phyloP scores from a whole-genome alignment of 2,329 filamentous ascomycete species.

The Dothideomycetes sp. region DNA sequence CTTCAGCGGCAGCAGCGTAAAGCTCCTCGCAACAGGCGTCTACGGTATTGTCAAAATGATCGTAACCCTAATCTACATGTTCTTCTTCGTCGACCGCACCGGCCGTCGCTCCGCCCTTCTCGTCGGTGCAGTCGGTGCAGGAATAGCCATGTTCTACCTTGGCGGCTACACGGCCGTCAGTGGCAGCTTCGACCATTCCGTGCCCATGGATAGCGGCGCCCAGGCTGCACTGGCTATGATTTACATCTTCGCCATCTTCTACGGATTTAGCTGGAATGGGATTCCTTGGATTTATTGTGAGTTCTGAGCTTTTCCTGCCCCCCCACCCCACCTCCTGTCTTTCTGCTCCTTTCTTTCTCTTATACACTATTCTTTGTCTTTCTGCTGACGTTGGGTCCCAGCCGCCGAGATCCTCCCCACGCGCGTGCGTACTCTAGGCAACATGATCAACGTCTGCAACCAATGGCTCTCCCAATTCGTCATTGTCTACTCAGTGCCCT shows the following conservation, averaged over 20 bases:
- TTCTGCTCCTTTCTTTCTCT: no score
- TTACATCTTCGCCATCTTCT: slow-evolving; percentile 28
- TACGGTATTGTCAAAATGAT: slow-evolving; percentile 27
- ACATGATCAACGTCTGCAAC: slow-evolving; percentile 24
- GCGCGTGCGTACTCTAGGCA: slow-evolving; percentile 26
- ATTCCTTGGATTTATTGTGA: slow-evolving; percentile 31
- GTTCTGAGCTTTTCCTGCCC: no score
- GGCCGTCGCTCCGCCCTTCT: slow-evolving; percentile 28
- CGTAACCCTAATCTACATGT: slow-evolving; percentile 26
- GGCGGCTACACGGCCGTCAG: slow-evolving; percentile 24
- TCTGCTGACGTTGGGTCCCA: no score
- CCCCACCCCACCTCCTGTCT: no score
- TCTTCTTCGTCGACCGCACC: slow-evolving; percentile 26
- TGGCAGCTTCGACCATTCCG: slow-evolving; percentile 17
- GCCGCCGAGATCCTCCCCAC: slow-evolving; percentile 33
- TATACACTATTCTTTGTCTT: no score
- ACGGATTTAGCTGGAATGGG: slow-evolving; percentile 29
- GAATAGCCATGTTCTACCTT: slow-evolving; percentile 26
- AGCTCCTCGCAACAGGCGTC: slow-evolving; percentile 24
- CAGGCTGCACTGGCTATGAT: slow-evolving; percentile 29
- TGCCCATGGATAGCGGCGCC: slow-evolving; percentile 24
- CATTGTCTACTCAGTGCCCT: slow-evolving; percentile 28
- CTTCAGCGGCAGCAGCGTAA: slow-evolving; percentile 19
- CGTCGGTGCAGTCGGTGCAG: slow-evolving; percentile 23
- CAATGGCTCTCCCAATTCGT: slow-evolving; percentile 27